phyloP scores from a whole-genome alignment of 2,329 filamentous ascomycete species.

The Claviceps sp. region DNA sequence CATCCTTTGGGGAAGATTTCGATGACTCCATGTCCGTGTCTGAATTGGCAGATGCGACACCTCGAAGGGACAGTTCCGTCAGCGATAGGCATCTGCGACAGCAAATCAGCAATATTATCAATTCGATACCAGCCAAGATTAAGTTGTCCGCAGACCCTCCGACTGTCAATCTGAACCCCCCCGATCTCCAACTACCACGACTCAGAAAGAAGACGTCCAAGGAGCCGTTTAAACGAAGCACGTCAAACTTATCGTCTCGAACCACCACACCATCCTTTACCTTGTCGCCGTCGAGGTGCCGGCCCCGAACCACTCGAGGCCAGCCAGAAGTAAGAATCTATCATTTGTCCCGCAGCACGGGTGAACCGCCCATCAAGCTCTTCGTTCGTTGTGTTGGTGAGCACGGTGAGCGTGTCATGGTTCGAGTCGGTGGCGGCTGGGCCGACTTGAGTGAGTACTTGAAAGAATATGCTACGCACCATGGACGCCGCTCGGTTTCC shows the following conservation, averaged over 20 bases:
- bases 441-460: slow-evolving; percentile 91
- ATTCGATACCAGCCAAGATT: slow-evolving; percentile 67
- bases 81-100: slow-evolving; percentile 59
- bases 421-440: slow-evolving; percentile 96
- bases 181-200: slow-evolving; percentile 39
- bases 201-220: slow-evolving; percentile 29
- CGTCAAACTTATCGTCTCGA: slow-evolving; percentile 40
- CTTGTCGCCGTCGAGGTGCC: slow-evolving; percentile 49
- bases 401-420: slow-evolving; percentile 86
- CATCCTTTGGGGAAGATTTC: slow-evolving; percentile 32
- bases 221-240: slow-evolving; percentile 32
- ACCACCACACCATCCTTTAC: slow-evolving; percentile 55
- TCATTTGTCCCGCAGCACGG: slow-evolving; percentile 72
- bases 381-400: slow-evolving; percentile 90
- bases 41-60: slow-evolving; percentile 13
- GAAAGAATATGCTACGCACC: slow-evolving; percentile 83
- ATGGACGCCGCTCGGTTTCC: slow-evolving; percentile 54
- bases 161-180: slow-evolving; percentile 41
- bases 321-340: slow-evolving; percentile 80
- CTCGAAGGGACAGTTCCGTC: slow-evolving; percentile 22
- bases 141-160: slow-evolving; percentile 48
- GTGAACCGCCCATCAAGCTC: slow-evolving; percentile 81
- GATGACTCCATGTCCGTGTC: slow-evolving; percentile 26
- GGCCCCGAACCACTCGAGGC: slow-evolving; percentile 33
- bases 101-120: slow-evolving; percentile 68